Evolutionary conservation across 192 early-diverging fungal species (phyloP), one percentile per base, ranked within the genome.

Genomic region (Gigaspora rosea): DNA sequence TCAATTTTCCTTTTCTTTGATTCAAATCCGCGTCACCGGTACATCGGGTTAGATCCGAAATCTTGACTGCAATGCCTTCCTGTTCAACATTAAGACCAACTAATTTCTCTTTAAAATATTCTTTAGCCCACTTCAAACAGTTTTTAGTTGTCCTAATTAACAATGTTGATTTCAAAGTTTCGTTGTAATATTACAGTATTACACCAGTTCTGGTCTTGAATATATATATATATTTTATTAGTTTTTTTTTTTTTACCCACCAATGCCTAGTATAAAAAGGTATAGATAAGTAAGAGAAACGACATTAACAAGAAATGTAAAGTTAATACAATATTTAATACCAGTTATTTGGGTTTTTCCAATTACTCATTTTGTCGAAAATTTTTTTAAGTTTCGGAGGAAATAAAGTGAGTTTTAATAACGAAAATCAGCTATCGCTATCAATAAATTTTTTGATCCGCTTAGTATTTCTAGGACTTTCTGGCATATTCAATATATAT

Each of bases 1-100:
- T 95, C 51, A 99, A 85, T 81, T 95, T 94, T 47, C 96, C 96
- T 82, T 99, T 99, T 77, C 97, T 90, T 84, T 96, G 94, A 85
- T 96, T 97, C 77, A 99, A 84, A 61, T 97, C 94, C 10, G 90
- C 93, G 83, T 99, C 97, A 47, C 97, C 97, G 6, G 79, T 86
- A 33, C 96, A 88, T 2, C 87, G 85, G 68, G 83, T 79, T 20
- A 97, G 85, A 27, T 89, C 85, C 46, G 84, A 83, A 15, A 91
- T 89, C 33, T 82, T 79, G 15, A 90, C 88, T 16, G 78, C 86
- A 33, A 86, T 80, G 16, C 89, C 93, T 32, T 86, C 86, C 33
- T 87, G 80, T 47, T 87, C 86, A 5, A 81, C 86, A 15, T 83
- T 57, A 16, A 91, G 70, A 63, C 87, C 88, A 32, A 78, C 82